These are phyloP conservation scores for Cladophialophora bantiana DNA, from an alignment of 2,329 filamentous ascomycete species.

Conservation along the genomic window DNA sequence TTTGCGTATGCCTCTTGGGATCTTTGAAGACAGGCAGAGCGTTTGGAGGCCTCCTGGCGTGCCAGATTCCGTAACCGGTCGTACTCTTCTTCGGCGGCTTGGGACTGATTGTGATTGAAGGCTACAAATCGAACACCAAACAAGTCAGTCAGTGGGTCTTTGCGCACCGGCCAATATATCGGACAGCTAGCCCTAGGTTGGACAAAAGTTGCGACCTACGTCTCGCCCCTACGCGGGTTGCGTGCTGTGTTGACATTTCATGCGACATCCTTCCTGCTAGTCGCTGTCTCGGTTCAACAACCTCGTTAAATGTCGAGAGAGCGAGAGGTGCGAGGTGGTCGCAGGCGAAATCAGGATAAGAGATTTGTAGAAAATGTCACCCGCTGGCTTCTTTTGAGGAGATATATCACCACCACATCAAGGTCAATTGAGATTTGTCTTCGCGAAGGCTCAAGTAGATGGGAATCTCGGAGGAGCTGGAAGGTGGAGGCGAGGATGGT, in stretches of 20 bases:
- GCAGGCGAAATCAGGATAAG: neutral
- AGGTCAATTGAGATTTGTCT: too few relatives aligned
- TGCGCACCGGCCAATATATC: neutral
- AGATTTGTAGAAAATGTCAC: neutral
- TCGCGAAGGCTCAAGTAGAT: neutral
- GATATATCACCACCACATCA: neutral
- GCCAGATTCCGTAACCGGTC: constrained; percentile 87
- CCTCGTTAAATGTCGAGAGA: neutral
- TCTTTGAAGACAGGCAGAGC: constrained; percentile 78
- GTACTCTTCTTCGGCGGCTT: constrained; percentile 82
- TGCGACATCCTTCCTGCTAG: constrained; percentile 46
- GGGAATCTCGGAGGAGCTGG: neutral
- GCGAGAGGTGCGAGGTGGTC: neutral
- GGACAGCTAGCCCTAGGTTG: neutral
- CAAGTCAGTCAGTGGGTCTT: constrained; percentile 8
- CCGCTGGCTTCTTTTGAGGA: neutral
- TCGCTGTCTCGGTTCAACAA: neutral
- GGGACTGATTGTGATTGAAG: constrained; percentile 74
- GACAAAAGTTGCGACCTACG: constrained; percentile 30
- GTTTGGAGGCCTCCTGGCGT: constrained; percentile 78
- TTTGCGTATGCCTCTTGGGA: constrained; percentile 79
- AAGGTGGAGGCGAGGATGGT: constrained; percentile 1
- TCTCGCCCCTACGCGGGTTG: constrained; percentile 42
- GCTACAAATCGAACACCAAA: constrained; percentile 56
- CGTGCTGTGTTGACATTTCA: constrained; percentile 49